Base-by-base conservation (phyloP, 202 grass and related monocot genomes). In the Setaria viridis region DNA sequence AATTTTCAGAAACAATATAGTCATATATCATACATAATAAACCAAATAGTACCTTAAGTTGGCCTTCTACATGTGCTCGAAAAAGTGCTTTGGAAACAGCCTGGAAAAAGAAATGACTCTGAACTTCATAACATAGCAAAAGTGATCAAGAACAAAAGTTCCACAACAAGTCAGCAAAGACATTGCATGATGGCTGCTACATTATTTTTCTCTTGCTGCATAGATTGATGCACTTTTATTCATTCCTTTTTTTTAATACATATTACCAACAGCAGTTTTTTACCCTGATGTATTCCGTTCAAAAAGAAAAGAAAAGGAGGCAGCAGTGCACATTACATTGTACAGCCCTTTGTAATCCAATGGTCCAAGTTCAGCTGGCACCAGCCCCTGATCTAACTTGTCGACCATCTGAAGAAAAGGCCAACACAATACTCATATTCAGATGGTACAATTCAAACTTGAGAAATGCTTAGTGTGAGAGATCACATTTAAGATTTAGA, bases 61-160 rank as follows among this genome's bases (percentile, higher is more conserved):
- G 93, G 73, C 95, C 95, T 92, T 98, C 95, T 51, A 98, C 95
- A 95, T 98, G 95, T 82, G 95, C 95, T 91, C 93, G 87, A 85
- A 98, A 98, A 56, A 98, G 93, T 59, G 91, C 95, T 89, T 85
- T 95, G 43, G 74, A 88, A 82, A 98, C 93, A 84, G 93, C 95
- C 95, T 98, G 89, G 79, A 89, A 79, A 66, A 67, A 67, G 25
- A 79, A 78, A 58, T 47, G 65, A 42, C n/a, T 83, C 46, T 9
- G 54, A 81, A 79, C 51, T 71, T 80, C 15, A 89, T 85, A 69
- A 76, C 51, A 82, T 25, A 72, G 69, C 35, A 86, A 68, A 76
- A 56, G 9, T 56, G 19, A 25, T 72, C 45, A 73, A 43, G 69
- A 15, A 57, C 17, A 43, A 47, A 72, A 20, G 39, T 72, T 71